A percentile compares a stretch with the other conserved stretches of the same genome.
These are phyloP conservation scores for Trichomonas gallinae DNA, from an alignment of 208 protist species.

Conservation along the genomic window DNA sequence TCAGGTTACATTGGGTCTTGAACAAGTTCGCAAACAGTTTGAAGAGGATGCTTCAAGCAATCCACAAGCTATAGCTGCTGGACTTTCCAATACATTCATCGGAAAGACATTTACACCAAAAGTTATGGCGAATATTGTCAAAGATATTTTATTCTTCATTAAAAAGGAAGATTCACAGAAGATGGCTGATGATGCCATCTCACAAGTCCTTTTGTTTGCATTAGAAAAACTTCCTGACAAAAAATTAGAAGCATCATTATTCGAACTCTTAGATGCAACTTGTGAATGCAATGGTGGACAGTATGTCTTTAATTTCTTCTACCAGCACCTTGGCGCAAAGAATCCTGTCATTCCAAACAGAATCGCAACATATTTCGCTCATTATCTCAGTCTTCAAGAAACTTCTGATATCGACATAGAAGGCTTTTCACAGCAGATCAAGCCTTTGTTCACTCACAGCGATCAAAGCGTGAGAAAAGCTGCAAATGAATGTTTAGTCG, in stretches of 20 bases:
- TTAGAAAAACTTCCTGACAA: slow-evolving; percentile 2
- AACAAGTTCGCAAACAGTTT: neutral
- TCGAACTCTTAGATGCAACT: neutral
- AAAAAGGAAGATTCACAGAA: neutral
- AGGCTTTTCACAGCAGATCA: neutral
- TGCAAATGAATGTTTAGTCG: neutral
- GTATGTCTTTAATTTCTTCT: neutral
- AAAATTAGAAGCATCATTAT: neutral
- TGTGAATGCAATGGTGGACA: neutral
- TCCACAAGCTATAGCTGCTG: neutral
- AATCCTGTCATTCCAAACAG: neutral
- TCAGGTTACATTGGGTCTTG: neutral
- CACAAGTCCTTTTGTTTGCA: neutral
- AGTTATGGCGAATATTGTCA: slow-evolving; percentile 1
- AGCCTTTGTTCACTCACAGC: neutral
- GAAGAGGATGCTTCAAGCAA: neutral
- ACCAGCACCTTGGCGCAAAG: neutral
- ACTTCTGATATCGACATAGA: neutral
- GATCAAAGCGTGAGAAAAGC: neutral
- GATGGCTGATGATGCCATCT: neutral
- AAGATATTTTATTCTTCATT: neutral
- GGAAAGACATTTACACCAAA: slow-evolving; percentile 16
- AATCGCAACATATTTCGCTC: neutral
- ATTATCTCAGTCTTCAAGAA: neutral
- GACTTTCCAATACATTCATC: neutral